Base-by-base conservation (phyloP, 2,329 filamentous ascomycete species). In the Stromatinia cepivora region DNA sequence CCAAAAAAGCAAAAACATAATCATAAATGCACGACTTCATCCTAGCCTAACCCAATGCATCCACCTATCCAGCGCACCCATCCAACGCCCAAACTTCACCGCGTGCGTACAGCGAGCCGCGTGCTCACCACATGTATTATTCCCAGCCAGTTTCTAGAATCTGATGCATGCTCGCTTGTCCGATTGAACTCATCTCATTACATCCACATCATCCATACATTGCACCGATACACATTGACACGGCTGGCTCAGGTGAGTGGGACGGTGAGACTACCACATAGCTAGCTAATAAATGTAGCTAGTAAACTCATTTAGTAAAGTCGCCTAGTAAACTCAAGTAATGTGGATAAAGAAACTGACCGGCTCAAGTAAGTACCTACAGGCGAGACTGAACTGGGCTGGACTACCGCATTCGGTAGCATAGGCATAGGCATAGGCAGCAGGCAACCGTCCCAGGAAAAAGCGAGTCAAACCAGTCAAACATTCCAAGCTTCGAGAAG, bases 391-490 rank as follows among this genome's bases (percentile, higher is more conserved):
- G 25, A 4, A 28, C 20, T 22, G 7, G 25, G 28, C 39, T 2
- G 39, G 57, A 25, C 56, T 58, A 8, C 57, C 39, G n/a, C 25
- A 31, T 59, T 59, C n/a, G 42, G 42, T 31, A n/a, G 58, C 4
- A 34, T n/a, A n/a, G n/a, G n/a, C n/a, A n/a, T n/a, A n/a, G n/a
- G 28, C 7, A 3, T 31, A 61, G 58, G 58, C 58, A 62, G 28
- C 58, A 62, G 58, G 58, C 58, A 62, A 48, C 58, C 25, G 42
- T 58, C 22, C 22, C 56, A 25, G 56, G 11, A 56, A 56, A 22
- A 20, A 53, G 17, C 4, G 50, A 5, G 31, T 42, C 17, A 31
- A 31, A 15, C 28, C n/a, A n/a, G n/a, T n/a, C n/a, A 53, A 17
- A 15, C n/a, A 6, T 57, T 36, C 54, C 54, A 58, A 10, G 34